Conservation (phyloP, 805 yeast species). For the Saccharomyces cerevisiae region DNA sequence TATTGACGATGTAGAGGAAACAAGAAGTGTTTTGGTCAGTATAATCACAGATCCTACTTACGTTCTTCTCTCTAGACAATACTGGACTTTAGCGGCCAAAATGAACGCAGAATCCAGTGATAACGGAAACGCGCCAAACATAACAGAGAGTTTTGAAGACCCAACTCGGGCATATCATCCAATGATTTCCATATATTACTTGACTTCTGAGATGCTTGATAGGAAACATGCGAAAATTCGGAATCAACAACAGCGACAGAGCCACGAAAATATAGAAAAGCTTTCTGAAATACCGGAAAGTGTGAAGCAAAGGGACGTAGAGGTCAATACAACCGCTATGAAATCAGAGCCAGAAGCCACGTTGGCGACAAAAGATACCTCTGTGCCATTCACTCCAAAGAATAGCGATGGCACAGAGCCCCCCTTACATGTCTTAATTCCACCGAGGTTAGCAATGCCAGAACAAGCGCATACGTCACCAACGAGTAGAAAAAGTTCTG, state of each 20-base stretch:
- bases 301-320: neutral
- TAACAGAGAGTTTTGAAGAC: conserved; percentile 35
- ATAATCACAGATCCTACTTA: conserved; percentile 62
- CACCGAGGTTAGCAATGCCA: conserved; percentile 37
- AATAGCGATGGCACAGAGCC: neutral
- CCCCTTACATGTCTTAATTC: conserved; percentile 24
- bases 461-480: conserved; percentile 45
- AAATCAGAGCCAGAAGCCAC: neutral
- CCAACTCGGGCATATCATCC: conserved; percentile 90
- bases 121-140: conserved; percentile 1
- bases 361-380: neutral
- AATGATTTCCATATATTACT: conserved; percentile 71
- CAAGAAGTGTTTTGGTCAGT: conserved; percentile 46
- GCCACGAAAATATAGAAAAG: conserved; percentile 5
- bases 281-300: neutral
- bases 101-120: neutral
- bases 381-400: neutral
- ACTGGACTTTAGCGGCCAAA: conserved; percentile 18
- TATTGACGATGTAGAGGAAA: conserved; percentile 52
- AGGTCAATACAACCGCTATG: neutral
- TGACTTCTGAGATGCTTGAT: conserved; percentile 79
- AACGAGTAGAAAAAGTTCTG: conserved; percentile 23
- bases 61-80: conserved; percentile 21
- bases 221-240: conserved; percentile 51
- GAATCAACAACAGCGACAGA: conserved; percentile 15